Evolutionary conservation across 2,329 filamentous ascomycete genomes (phyloP).

Genomic region (Stachybotrys echinatus): DNA sequence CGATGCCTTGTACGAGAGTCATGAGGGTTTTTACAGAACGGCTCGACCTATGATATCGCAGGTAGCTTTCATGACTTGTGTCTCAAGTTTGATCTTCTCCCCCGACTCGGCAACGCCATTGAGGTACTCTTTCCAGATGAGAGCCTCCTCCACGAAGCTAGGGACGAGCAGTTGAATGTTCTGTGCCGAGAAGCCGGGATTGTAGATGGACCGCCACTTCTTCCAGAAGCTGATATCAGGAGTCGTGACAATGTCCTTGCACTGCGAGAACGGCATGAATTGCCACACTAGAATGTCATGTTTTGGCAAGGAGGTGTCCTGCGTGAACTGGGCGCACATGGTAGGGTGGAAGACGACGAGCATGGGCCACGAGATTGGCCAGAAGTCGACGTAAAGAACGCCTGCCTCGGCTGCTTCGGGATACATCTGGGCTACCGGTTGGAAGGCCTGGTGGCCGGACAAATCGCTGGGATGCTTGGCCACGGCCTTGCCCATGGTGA

Average conservation of each 20-base stretch:
- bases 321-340: background rate
- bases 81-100: background rate
- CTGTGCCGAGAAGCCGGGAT: background rate
- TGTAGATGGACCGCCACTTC: background rate
- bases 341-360: background rate
- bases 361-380: background rate
- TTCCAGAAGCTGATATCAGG: background rate
- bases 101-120: background rate
- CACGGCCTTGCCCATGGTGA: too few relatives aligned
- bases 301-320: background rate
- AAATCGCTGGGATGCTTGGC: too few relatives aligned
- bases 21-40: background rate
- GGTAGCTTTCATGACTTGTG: background rate
- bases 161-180: background rate
- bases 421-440: too few relatives aligned
- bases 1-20: background rate
- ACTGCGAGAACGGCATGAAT: background rate
- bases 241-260: background rate
- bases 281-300: background rate
- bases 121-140: background rate
- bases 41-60: background rate
- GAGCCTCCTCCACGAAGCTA: background rate
- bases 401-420: too few relatives aligned
- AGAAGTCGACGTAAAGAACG: background rate
- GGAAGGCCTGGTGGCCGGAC: too few relatives aligned